Evolutionary conservation across 148 eudicot species (phyloP), one percentile per base, ranked within the genome.

Genomic region (Rhododendron ovatum): DNA sequence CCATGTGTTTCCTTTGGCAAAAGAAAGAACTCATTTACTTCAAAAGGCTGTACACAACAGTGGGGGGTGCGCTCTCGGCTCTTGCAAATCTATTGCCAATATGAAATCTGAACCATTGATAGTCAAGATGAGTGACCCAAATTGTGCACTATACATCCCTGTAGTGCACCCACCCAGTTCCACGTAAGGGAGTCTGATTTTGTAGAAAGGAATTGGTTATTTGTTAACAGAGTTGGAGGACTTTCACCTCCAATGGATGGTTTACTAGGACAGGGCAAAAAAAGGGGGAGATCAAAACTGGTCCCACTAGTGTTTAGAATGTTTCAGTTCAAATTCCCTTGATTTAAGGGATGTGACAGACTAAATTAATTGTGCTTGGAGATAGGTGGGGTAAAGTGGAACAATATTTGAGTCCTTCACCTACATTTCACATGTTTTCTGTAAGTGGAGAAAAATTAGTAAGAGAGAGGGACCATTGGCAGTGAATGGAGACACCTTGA

Each of bases 351-450:
- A 76, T 11, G 78, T 0, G 77, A 79, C 41, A 82, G 26, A 50
- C 1, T 30, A 15, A 3, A 35, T 50, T 65, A 41, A 18, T 63
- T 78, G 30, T 78, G 86, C 53, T 73, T 43, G 35, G 65, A n/a
- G 22, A 47, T 50, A n/a, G 80, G 74, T 67, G 81, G 84, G 81
- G 50, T 71, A 80, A 75, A 7, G n/a, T 86, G 37, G 24, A 63
- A 59, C 11, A 0, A 20, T 3, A 4, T 59, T 55, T 14, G 75
- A 57, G 71, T 67, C 84, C 73, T 48, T 1, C 78, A 26, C 76
- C 50, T 18, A 3, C 12, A 0, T 47, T 39, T 77, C 82, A 47
- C 83, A 43, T 87, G 59, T 39, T 33, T 45, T 61, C 7, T 33
- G 28, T 33, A 83, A 14, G 67, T 28, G 18, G 35, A 28, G 74